A percentile compares a stretch with the other conserved stretches of the same genome.
Conservation (phyloP, 257 asterid genomes). For the Lithospermum erythrorhizon region DNA sequence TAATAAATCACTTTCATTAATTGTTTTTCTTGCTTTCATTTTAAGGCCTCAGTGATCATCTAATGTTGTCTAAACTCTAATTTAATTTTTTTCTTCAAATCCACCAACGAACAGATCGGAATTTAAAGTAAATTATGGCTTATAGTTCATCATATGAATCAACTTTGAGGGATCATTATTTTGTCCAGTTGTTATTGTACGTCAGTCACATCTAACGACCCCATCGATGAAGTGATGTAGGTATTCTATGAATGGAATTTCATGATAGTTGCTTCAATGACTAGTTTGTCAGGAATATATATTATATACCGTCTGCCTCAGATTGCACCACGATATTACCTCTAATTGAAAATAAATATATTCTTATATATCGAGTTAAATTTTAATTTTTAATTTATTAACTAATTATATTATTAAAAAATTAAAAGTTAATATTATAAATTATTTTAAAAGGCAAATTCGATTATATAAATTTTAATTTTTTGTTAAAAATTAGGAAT, state of each 20-base stretch:
- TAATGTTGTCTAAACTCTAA: conserved; percentile 5
- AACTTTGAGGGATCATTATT: not conserved
- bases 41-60: conserved; percentile 4
- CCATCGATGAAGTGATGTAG: not conserved
- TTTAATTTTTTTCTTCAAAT: not conserved
- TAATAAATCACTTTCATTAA: conserved; percentile 2
- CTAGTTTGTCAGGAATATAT: not conserved
- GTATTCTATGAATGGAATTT: not conserved
- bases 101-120: conserved; percentile 5
- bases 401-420: no score
- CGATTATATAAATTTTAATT: no score
- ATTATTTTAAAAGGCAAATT: no score
- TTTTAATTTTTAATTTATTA: no score
- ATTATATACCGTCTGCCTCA: no score
- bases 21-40: no score
- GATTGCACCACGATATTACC: no score
- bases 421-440: no score
- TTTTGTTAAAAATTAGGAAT: no score
- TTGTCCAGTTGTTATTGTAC: not conserved
- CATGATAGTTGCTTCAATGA: not conserved
- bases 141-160: not conserved
- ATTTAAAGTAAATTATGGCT: not conserved
- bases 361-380: no score
- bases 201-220: not conserved
- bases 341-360: no score